A percentile compares a stretch with the other conserved stretches of the same genome.
Evolutionary conservation across 2,329 filamentous ascomycete species (phyloP).

Genomic region (Penicillium fuscoglaucum): DNA sequence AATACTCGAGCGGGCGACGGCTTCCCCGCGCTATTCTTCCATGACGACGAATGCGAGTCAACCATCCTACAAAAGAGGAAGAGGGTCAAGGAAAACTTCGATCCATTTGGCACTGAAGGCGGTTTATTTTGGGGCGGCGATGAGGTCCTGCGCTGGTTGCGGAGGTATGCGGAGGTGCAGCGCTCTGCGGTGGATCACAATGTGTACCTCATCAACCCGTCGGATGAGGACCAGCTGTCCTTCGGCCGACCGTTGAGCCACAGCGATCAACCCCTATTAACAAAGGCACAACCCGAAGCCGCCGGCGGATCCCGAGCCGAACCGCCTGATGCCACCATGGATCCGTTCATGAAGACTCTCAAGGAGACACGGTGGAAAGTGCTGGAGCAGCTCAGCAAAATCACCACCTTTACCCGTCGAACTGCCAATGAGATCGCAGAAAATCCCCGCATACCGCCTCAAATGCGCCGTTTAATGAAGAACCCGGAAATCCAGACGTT

Average conservation of each 20-base stretch:
- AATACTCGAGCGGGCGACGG: constrained; percentile 88
- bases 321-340: constrained; percentile 72
- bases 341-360: constrained; percentile 87
- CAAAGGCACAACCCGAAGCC: constrained; percentile 36
- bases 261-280: constrained; percentile 41
- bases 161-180: constrained; percentile 78
- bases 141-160: constrained; percentile 88
- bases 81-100: constrained; percentile 77
- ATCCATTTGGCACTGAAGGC: constrained; percentile 81
- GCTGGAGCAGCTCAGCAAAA: constrained; percentile 93
- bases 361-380: constrained; percentile 97
- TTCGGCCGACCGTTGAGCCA: constrained; percentile 61
- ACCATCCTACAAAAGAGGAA: constrained; percentile 94
- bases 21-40: constrained; percentile 95
- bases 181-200: constrained; percentile 83
- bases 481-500: constrained; percentile 94
- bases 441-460: constrained; percentile 85
- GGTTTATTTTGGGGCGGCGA: constrained; percentile 95
- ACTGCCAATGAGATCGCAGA: constrained; percentile 91
- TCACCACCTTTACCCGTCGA: constrained; percentile 90
- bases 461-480: constrained; percentile 77
- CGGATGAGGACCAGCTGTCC: constrained; percentile 75
- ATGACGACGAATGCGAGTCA: constrained; percentile 93
- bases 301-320: constrained; percentile 32
- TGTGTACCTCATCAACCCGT: constrained; percentile 87